phyloP scores from a whole-genome alignment of 345 rosid species.

The Aquilaria malaccensis region DNA sequence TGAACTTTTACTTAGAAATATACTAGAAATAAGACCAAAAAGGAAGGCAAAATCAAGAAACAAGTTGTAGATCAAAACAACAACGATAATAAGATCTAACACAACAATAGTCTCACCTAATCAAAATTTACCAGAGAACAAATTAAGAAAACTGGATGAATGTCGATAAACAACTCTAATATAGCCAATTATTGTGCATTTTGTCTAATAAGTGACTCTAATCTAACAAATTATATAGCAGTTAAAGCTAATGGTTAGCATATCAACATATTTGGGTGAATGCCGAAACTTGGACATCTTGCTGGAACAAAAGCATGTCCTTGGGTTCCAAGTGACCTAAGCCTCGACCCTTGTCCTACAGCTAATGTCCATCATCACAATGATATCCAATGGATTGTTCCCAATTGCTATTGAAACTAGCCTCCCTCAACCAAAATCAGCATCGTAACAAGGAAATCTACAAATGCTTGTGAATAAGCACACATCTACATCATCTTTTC shows the following conservation, averaged over 20 bases:
- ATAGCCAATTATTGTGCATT: too few relatives aligned
- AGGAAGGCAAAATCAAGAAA: too few relatives aligned
- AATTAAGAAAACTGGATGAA: too few relatives aligned
- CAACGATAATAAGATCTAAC: too few relatives aligned
- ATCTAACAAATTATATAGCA: too few relatives aligned
- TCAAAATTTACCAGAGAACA: too few relatives aligned
- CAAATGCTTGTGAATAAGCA: conserved; percentile 28
- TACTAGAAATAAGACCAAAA: too few relatives aligned
- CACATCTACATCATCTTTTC: conserved; percentile 7
- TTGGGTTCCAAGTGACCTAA: conserved; percentile 30
- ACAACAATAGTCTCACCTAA: too few relatives aligned
- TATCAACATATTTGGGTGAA: not conserved
- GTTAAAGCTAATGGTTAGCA: not conserved
- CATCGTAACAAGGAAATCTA: conserved; percentile 30
- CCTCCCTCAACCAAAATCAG: conserved; percentile 53
- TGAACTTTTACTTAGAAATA: too few relatives aligned
- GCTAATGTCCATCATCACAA: conserved; percentile 32
- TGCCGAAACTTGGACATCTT: conserved; percentile 10
- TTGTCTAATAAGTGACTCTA: too few relatives aligned
- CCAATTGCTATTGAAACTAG: conserved; percentile 31
- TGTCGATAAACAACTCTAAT: too few relatives aligned
- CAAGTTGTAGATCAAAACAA: too few relatives aligned
- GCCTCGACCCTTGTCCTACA: conserved; percentile 37
- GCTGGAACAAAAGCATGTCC: conserved; percentile 9
- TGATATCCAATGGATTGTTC: conserved; percentile 18